phyloP scores from a whole-genome alignment of 2,329 filamentous ascomycete genomes.

The Rasamsonia emersonii region DNA sequence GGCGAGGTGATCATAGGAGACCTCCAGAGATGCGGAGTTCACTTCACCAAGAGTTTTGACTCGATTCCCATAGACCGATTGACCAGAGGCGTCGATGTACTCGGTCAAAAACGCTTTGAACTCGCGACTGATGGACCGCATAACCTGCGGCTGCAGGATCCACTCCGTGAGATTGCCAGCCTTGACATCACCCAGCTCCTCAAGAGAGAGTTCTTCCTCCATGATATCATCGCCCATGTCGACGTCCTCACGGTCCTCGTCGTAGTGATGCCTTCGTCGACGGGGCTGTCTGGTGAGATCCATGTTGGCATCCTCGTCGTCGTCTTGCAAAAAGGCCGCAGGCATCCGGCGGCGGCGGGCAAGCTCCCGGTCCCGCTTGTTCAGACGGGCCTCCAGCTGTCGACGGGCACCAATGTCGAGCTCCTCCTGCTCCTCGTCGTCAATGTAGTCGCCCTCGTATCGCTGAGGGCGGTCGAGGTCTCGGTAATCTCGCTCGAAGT shows the following conservation, averaged over 20 bases:
- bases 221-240: conserved; percentile 89
- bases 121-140: conserved; percentile 87
- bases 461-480: conserved; percentile 36
- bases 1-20: conserved; percentile 88
- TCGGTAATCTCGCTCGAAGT: conserved; percentile 56
- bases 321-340: conserved; percentile 56
- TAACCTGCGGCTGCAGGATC: conserved; percentile 82
- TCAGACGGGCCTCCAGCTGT: conserved; percentile 53
- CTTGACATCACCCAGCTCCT: conserved; percentile 87
- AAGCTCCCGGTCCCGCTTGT: conserved; percentile 53
- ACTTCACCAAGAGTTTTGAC: conserved; percentile 94
- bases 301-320: conserved; percentile 75
- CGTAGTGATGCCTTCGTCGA: conserved; percentile 78
- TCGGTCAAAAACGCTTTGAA: conserved; percentile 97
- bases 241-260: conserved; percentile 83
- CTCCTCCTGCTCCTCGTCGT: conserved; percentile 56
- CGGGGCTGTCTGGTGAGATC: conserved; percentile 81
- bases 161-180: conserved; percentile 89
- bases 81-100: conserved; percentile 80
- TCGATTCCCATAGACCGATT: conserved; percentile 88
- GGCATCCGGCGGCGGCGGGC: conserved; percentile 53
- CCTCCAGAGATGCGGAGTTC: conserved; percentile 91
- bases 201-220: conserved; percentile 88
- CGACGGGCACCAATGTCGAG: conserved; percentile 50
- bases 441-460: conserved; percentile 52